Evolutionary conservation across 2,329 filamentous ascomycete genomes (phyloP).

Genomic region (Diaporthe humulicola): DNA sequence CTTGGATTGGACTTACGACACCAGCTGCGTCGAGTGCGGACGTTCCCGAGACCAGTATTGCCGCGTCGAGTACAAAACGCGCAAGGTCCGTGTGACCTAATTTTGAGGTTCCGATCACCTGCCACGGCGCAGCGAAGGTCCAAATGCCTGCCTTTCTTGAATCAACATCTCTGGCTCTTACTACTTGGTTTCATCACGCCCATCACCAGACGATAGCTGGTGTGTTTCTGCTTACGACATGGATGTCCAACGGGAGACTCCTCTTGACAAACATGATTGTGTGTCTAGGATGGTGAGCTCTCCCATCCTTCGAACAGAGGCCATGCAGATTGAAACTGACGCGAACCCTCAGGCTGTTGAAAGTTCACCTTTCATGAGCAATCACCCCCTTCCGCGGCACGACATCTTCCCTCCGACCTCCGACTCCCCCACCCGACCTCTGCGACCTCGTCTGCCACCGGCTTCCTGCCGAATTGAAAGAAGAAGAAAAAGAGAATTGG

Average conservation of each 20-base stretch:
- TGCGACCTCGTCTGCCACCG: neutral
- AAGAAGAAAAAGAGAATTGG: neutral
- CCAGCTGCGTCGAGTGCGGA: neutral
- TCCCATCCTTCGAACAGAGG: neutral
- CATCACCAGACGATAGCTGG: neutral
- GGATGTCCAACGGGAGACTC: neutral
- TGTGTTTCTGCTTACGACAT: neutral
- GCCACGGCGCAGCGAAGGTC: neutral
- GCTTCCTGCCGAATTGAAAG: neutral
- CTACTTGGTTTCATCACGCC: neutral
- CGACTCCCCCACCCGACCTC: neutral
- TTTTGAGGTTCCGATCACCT: neutral
- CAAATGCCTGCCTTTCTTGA: neutral
- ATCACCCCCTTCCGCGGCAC: neutral
- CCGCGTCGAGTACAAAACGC: constrained; percentile 4
- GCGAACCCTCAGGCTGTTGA: neutral
- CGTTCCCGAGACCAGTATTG: neutral
- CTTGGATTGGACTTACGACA: constrained; percentile 13
- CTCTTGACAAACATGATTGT: neutral
- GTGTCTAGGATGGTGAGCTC: neutral
- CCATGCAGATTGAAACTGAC: neutral
- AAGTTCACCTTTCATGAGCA: neutral
- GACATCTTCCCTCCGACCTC: neutral
- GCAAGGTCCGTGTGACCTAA: neutral
- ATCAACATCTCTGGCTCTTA: constrained; percentile 4